phyloP scores from a whole-genome alignment of 1,284 basidiomycete species.

The Neonothopanus nambi region DNA sequence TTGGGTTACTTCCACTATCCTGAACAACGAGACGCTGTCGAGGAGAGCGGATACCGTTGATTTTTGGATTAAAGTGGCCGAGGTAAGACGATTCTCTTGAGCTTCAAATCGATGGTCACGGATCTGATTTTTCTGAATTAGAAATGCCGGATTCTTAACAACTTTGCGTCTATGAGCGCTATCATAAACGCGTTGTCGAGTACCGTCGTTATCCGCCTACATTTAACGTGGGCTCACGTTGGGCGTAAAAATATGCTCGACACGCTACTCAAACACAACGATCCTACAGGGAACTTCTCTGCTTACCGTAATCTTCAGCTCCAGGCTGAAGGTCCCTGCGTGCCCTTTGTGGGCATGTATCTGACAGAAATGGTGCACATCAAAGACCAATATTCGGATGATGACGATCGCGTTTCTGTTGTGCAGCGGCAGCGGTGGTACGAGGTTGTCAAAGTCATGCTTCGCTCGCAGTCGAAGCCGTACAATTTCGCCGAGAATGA shows the following conservation, averaged over 20 bases:
- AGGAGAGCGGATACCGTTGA: constrained; percentile 63
- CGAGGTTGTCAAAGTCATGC: constrained; percentile 54
- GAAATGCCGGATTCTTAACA: constrained; percentile 68
- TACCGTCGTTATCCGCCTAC: constrained; percentile 54
- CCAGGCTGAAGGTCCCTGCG: constrained; percentile 56
- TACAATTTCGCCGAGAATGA: constrained; percentile 52
- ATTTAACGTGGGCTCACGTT: constrained; percentile 70
- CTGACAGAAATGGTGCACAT: constrained; percentile 61
- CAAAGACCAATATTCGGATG: constrained; percentile 49
- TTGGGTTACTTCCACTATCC: constrained; percentile 67
- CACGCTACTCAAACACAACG: constrained; percentile 52
- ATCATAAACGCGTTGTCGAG: constrained; percentile 65
- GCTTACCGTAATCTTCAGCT: constrained; percentile 54
- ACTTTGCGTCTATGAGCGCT: constrained; percentile 68
- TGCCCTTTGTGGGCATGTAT: constrained; percentile 67
- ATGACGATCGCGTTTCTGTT: constrained; percentile 46
- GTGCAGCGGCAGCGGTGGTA: constrained; percentile 57
- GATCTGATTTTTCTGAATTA: constrained; percentile 28
- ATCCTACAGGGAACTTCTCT: constrained; percentile 58
- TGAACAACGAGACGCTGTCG: constrained; percentile 49
- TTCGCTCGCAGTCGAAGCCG: constrained; percentile 56
- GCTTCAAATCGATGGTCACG: background rate
- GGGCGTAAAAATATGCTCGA: constrained; percentile 51
- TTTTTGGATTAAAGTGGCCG: constrained; percentile 75
- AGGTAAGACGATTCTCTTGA: constrained; percentile 44